phyloP scores from a whole-genome alignment of 202 grass and related monocot genomes.

The Dendrocalamus latiflorus region DNA sequence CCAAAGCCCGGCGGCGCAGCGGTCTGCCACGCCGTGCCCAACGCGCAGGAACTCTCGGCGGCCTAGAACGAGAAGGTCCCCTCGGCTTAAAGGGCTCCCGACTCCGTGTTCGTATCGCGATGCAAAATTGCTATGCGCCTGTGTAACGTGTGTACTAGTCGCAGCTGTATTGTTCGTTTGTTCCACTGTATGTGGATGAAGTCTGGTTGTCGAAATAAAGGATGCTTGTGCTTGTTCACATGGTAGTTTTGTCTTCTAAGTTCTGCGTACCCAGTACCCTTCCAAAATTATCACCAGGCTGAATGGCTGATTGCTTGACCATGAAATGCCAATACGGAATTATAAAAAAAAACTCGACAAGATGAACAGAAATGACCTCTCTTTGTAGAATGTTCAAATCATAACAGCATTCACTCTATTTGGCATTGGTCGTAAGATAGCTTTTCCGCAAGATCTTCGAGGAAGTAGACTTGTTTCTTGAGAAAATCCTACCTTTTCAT shows the following conservation, averaged over 20 bases:
- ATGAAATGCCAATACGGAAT: neutral
- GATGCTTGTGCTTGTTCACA: neutral
- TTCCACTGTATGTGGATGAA: neutral
- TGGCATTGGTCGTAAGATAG: no score
- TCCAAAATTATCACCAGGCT: neutral
- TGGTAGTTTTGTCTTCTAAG: neutral
- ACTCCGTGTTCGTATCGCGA: neutral
- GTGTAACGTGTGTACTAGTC: neutral
- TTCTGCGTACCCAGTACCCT: neutral
- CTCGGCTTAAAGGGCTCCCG: neutral
- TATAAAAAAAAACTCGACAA: no score
- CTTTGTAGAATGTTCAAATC: no score
- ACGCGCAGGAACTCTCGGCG: neutral
- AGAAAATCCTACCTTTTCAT: no score
- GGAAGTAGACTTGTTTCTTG: no score
- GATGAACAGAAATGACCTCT: no score
- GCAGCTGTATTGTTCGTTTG: neutral
- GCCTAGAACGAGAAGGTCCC: neutral
- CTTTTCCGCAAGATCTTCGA: no score
- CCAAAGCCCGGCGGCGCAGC: constrained; percentile 5
- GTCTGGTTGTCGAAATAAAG: neutral
- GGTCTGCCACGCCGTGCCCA: constrained; percentile 27
- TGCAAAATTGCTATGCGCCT: neutral
- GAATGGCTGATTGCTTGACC: neutral
- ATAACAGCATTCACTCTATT: no score